A percentile compares a stretch with the other conserved stretches of the same genome.
phyloP scores from a whole-genome alignment of 148 eudicot genomes.

The Euryodendron excelsum region DNA sequence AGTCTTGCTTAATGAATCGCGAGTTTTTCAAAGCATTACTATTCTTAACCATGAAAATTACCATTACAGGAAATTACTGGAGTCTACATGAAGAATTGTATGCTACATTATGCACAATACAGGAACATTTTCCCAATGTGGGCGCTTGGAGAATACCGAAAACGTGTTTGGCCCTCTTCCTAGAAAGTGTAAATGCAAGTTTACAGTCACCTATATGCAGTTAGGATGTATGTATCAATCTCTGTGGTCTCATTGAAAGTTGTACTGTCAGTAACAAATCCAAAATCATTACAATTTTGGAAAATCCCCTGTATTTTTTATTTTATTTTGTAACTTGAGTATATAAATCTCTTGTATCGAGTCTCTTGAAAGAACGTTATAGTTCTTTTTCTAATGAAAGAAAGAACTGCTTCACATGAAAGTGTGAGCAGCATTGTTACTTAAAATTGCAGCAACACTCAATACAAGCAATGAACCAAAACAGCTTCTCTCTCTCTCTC shows the following conservation, averaged over 20 bases:
- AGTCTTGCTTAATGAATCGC: not conserved
- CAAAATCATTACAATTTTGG: not conserved
- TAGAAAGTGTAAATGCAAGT: not conserved
- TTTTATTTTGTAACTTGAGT: not conserved
- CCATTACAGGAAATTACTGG: conserved; percentile 45
- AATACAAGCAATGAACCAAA: too few species aligned
- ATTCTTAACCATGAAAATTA: not conserved
- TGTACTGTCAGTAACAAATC: not conserved
- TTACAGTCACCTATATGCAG: too few species aligned
- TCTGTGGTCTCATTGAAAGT: not conserved
- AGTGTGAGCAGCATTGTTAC: too few species aligned
- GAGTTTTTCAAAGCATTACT: not conserved
- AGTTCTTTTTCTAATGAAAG: not conserved
- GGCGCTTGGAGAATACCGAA: conserved; percentile 54
- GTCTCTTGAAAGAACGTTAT: not conserved
- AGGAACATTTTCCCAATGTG: conserved; percentile 52
- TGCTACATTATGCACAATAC: conserved; percentile 49
- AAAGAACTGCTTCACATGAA: not conserved
- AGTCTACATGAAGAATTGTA: conserved; percentile 52
- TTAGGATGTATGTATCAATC: not conserved
- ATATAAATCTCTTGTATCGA: not conserved
- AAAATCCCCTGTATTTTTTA: not conserved
- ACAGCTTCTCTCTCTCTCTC: too few species aligned
- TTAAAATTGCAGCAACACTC: too few species aligned
- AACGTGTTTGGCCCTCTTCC: conserved; percentile 32